Base-by-base conservation (phyloP, 73 alveolate genomes). In the Durusdinium trenchii region DNA sequence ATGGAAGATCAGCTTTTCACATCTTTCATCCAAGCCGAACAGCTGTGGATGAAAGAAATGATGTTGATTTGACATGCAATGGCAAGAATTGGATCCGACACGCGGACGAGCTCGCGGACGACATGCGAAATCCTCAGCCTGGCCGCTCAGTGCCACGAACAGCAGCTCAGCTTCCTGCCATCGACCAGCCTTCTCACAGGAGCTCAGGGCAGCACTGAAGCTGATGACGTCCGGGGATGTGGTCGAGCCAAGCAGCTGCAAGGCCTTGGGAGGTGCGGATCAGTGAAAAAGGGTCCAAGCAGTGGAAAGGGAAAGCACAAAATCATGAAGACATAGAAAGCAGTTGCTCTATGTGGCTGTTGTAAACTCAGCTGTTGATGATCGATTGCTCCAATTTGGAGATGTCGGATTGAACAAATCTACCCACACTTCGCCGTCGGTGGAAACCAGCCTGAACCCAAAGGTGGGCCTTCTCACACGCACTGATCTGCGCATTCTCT, bases 121-220 rank as follows among this genome's bases (percentile, higher is more conserved):
- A 64, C 16, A 64, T 23, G 43, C 78, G n/a, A 64, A 20, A 64
- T 64, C 9, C 78, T 28, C 20, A n/a, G 20, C 36, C 78, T 6
- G 43, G 36, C 43, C 16, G 26, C 71, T 57, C 12, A 57, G 26
- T 26, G 35, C 71, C 26, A 26, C 12, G 12, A n/a, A n/a, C n/a
- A n/a, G n/a, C n/a, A n/a, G n/a, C n/a, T n/a, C n/a, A 61, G 79
- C 82, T 10, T 82, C 35, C 46, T 43, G 61, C 82, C 75, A 67
- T 47, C 14, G 89, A 36, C 85, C 98, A 54, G 82, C 46, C 76
- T 91, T 91, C 64, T 91, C 98, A 23, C 98, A 91, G 46, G 89
- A 87, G 57, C 98, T 91, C 64, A 91, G 62, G 76, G 82, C 98
- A 16, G 98, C 98, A 7, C 69, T 90, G 87, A 9, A 32, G 14